Evolutionary conservation across 331 rosid genomes (phyloP), one percentile per base, ranked within the genome.

Genomic region (Erythrophleum ivorense): DNA sequence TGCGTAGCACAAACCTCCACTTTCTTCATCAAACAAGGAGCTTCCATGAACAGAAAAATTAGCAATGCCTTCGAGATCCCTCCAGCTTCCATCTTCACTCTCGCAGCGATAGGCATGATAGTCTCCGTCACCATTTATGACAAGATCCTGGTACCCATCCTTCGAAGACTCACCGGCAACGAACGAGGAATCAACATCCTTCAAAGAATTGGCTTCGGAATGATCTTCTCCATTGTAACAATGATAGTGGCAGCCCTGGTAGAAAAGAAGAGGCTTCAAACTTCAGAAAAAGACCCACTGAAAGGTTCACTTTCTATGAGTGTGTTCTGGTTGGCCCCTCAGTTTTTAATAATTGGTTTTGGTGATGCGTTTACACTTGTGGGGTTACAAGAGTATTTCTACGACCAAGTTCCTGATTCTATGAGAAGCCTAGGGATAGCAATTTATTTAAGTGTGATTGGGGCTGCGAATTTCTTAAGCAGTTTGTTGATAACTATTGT

Each of bases 131-230:
- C 90, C 63, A 69, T 91, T 19, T 95, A 93, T 45, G 98, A 93
- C 76, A 95, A 91, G 69, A 24, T 93, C 31, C 84, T 93, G 0
- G 98, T 95, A 41, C 98, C 98, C 0, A 3, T 84, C 15, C 62
- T 93, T 50, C 76, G 98, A 45, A 85, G 84, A 9, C 41, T 84
- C n/a, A 93, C 97, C 0, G 86, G 89, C 40, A 95, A 95, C 24
- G 98, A 95, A 63, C 85, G 98, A 84, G 98, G 98, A 18, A 90
- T 95, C 68, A 95, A 74, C 84, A 93, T 95, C 75, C 98, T 95
- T 6, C 97, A 90, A 40, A 90, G 98, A 58, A 91, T 95, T 8
- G 98, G 98, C 7, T 88, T 90, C 19, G 98, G 98, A 50, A 93
- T 95, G 98, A 34, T 85, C 9, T 95, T 93, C 84, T 81, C 87